These are phyloP conservation scores for Hygrophorus russula DNA, from an alignment of 768 basidiomycete genomes.

Conservation along the genomic window DNA sequence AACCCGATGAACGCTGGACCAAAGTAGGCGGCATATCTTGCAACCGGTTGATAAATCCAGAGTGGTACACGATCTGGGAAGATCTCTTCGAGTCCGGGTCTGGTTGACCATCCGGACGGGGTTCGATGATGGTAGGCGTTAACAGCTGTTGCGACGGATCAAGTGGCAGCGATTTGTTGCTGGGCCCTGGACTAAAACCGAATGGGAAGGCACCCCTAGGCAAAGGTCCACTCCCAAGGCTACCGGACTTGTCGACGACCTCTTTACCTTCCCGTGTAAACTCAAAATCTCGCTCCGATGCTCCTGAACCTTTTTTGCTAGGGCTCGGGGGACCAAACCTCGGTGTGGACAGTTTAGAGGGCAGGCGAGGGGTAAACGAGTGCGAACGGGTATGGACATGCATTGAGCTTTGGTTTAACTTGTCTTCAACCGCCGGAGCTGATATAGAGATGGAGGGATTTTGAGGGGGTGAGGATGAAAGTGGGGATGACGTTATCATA, in stretches of 20 bases:
- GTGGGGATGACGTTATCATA: conserved; percentile 20
- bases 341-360: conserved; percentile 55
- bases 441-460: conserved; percentile 39
- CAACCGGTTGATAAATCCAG: conserved; percentile 69
- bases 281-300: conserved; percentile 24
- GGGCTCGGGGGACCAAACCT: conserved; percentile 43
- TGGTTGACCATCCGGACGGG: conserved; percentile 18
- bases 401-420: conserved; percentile 14
- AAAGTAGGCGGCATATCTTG: conserved; percentile 32
- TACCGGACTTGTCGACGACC: conserved; percentile 2
- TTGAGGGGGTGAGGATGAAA: conserved; percentile 7
- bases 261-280: not conserved
- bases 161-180: conserved; percentile 7
- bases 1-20: conserved; percentile 8
- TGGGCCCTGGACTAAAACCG: conserved; percentile 8
- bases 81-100: conserved; percentile 32
- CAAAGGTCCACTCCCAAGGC: conserved; percentile 7
- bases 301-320: conserved; percentile 41
- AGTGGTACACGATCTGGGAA: conserved; percentile 70
- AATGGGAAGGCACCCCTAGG: conserved; percentile 9
- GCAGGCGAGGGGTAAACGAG: conserved; percentile 59
- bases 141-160: conserved; percentile 3
- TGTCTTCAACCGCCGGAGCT: conserved; percentile 26
- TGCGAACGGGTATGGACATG: conserved; percentile 56
- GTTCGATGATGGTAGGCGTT: conserved; percentile 32